Percentiles rank a stretch among this genome's conserved stretches.
Evolutionary conservation across 2,329 filamentous ascomycete species (phyloP).

Genomic region (Scopulariopsis brevicaulis): DNA sequence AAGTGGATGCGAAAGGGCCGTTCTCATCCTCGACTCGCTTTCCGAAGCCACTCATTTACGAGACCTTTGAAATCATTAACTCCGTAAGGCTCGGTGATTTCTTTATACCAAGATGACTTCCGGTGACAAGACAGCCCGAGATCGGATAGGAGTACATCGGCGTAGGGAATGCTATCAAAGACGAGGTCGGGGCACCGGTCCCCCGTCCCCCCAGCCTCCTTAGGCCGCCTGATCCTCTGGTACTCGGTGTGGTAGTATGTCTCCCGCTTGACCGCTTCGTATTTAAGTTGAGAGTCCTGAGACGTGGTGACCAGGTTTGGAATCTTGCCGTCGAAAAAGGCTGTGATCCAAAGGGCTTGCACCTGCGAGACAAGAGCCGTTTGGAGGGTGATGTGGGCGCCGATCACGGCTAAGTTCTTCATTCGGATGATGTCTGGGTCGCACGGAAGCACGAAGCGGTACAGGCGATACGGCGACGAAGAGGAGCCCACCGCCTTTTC

Average conservation of each 20-base stretch:
- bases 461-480: slow-evolving; percentile 4
- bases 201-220: slow-evolving; percentile 5
- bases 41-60: slow-evolving; percentile 4
- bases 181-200: slow-evolving; percentile 7
- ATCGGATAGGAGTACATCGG: slow-evolving; percentile 6
- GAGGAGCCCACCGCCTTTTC: not conserved
- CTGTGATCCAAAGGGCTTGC: slow-evolving; percentile 7
- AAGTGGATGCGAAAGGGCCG: too few relatives aligned
- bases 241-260: slow-evolving; percentile 6
- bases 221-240: slow-evolving; percentile 4
- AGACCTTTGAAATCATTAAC: slow-evolving; percentile 4
- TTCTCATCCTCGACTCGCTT: not conserved
- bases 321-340: slow-evolving; percentile 5
- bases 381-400: slow-evolving; percentile 7
- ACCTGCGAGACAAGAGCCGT: slow-evolving; percentile 5
- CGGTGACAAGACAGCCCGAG: slow-evolving; percentile 2
- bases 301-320: not conserved
- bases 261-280: not conserved
- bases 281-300: not conserved
- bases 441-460: slow-evolving; percentile 6
- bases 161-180: slow-evolving; percentile 6
- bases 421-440: slow-evolving; percentile 2
- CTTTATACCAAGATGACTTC: slow-evolving; percentile 5
- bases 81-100: slow-evolving; percentile 3
- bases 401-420: slow-evolving; percentile 5